phyloP scores from a whole-genome alignment of 495 filamentous ascomycete species.

The Penicillium chermesinum region DNA sequence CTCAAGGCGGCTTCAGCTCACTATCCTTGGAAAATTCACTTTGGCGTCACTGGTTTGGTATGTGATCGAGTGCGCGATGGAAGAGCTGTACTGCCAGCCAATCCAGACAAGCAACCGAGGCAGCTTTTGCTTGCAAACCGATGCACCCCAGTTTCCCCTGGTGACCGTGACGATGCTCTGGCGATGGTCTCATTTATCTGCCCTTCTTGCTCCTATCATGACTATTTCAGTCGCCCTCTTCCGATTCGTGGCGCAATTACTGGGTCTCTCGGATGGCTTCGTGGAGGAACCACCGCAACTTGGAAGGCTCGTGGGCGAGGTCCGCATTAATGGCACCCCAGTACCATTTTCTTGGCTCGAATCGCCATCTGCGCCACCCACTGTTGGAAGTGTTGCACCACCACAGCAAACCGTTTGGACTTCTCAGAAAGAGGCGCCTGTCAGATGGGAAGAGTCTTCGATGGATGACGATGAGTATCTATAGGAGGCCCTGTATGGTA shows the following conservation, averaged over 20 bases:
- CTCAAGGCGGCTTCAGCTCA: constrained; percentile 45
- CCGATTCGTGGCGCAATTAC: constrained; percentile 30
- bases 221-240: constrained; percentile 28
- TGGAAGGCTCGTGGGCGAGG: constrained; percentile 28
- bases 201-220: constrained; percentile 28
- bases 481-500: constrained; percentile 13
- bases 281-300: constrained; percentile 30
- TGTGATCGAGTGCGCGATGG: constrained; percentile 55
- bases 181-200: constrained; percentile 38
- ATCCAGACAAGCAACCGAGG: constrained; percentile 40
- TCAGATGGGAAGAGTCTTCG: constrained; percentile 14
- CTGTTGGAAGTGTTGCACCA: not conserved
- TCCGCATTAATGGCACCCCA: constrained; percentile 31
- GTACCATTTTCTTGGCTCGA: constrained; percentile 23
- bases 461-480: constrained; percentile 38
- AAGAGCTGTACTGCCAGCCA: constrained; percentile 57
- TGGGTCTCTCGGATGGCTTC: constrained; percentile 43
- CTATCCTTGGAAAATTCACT: constrained; percentile 50
- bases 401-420: constrained; percentile 18
- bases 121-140: constrained; percentile 42
- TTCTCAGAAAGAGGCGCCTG: constrained; percentile 8
- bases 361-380: constrained; percentile 4
- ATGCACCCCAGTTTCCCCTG: constrained; percentile 44
- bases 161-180: constrained; percentile 45
- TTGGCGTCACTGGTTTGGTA: constrained; percentile 51